These are phyloP conservation scores for Phaeoacremonium minimum DNA, from an alignment of 2,329 filamentous ascomycete genomes.

Conservation along the genomic window DNA sequence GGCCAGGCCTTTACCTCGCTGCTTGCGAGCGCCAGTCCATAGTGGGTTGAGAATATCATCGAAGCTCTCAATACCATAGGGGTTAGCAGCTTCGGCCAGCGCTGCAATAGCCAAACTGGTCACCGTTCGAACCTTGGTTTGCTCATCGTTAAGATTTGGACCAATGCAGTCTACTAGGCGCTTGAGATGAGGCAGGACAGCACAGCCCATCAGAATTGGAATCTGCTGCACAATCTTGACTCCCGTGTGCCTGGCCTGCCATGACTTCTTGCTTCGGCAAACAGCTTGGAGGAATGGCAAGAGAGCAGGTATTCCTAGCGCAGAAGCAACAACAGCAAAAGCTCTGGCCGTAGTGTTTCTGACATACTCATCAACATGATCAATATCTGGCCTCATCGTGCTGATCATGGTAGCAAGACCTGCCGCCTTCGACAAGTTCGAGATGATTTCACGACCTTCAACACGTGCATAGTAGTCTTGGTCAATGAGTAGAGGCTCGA, in stretches of 20 bases:
- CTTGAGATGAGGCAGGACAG: constrained; percentile 90
- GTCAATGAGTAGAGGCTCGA: constrained; percentile 97
- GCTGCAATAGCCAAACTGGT: constrained; percentile 93
- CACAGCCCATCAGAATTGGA: constrained; percentile 97
- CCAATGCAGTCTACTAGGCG: constrained; percentile 95
- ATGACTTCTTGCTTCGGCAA: constrained; percentile 97
- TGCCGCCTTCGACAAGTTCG: constrained; percentile 93
- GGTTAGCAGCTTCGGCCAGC: constrained; percentile 91
- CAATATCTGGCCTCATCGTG: constrained; percentile 97
- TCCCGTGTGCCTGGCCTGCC: constrained; percentile 95
- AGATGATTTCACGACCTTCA: constrained; percentile 97
- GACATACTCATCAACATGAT: constrained; percentile 97
- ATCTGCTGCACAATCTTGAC: constrained; percentile 99
- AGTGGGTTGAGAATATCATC: constrained; percentile 96
- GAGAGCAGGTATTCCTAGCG: constrained; percentile 89
- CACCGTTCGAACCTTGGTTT: constrained; percentile 95
- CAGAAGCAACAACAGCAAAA: constrained; percentile 94
- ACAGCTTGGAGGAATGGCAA: constrained; percentile 93
- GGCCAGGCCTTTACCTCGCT: constrained; percentile 91
- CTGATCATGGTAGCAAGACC: constrained; percentile 98
- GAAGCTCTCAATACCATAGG: constrained; percentile 98
- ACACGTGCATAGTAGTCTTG: constrained; percentile 99
- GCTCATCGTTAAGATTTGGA: constrained; percentile 93
- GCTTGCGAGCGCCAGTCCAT: constrained; percentile 94
- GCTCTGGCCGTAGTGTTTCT: constrained; percentile 95